Evolutionary conservation across 2,329 filamentous ascomycete genomes (phyloP), one percentile per base, ranked within the genome.

Genomic region (Colletotrichum trifolii): DNA sequence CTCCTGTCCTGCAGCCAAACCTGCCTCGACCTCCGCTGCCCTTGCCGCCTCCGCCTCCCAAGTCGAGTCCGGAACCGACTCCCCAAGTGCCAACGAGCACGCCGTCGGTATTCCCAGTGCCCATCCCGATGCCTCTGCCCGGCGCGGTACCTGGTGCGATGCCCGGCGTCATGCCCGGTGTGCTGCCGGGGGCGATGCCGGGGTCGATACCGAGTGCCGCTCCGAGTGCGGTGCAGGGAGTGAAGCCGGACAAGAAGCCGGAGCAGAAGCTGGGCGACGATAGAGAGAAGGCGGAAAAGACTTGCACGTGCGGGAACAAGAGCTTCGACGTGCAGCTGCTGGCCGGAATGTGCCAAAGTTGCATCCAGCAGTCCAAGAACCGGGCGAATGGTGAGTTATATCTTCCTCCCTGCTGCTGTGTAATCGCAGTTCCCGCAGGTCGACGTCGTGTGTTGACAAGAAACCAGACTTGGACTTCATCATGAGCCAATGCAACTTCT

Each of bases 251-350:
- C 39, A 68, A 50, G 35, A 33, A 60, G 50, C 67, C 68, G 10
- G 55, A 46, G 4, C 69, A 64, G 56, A 70, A 68, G 15, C 54
- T 33, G 54, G 46, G 50, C 43, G 53, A 46, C 17, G 53, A 57
- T 39, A 66, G 66, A 35, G 69, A 71, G 38, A 68, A 70, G 13
- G 71, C 71, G 2, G 79, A 81, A 60, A 69, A 71, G 55, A 66
- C 72, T 12, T 81, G 79, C 55, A 75, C 79, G 4, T 81, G 79
- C 54, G 54, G 67, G 8, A 80, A 81, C 55, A 68, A 71, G 57
- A 81, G 79, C 67, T 81, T 81, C 55, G 71, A 81, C 49, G 79
- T 81, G 11, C 71, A 74, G 39, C 66, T 70, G 42, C 67, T 81
- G n/a, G 75, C 77, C 6, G 77, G 72, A 1, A 68, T 80, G 8